phyloP scores from a whole-genome alignment of 2,329 filamentous ascomycete species.

The Trichoderma citrinoviride region DNA sequence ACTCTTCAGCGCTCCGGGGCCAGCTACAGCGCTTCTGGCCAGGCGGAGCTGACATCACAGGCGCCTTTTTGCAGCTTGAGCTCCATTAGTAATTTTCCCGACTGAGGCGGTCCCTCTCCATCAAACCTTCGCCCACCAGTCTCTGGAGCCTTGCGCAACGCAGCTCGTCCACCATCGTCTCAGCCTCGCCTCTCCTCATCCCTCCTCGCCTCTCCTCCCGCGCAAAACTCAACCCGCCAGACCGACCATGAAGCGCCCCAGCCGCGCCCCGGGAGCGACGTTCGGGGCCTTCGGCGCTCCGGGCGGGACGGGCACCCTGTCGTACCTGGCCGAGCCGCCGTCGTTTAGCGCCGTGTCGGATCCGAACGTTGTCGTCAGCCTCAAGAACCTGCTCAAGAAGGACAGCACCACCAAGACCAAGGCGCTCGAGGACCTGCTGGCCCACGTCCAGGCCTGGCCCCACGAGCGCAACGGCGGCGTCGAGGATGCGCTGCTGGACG shows the following conservation, averaged over 20 bases:
- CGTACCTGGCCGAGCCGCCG: slow-evolving; percentile 82
- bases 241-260: slow-evolving; percentile 31
- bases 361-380: slow-evolving; percentile 78
- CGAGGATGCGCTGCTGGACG: slow-evolving; percentile 80
- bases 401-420: slow-evolving; percentile 90
- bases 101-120: not conserved
- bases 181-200: not conserved
- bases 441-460: slow-evolving; percentile 56
- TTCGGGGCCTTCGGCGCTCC: slow-evolving; percentile 39
- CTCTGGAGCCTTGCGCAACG: not conserved
- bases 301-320: slow-evolving; percentile 56
- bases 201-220: not conserved
- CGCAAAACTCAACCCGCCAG: not conserved
- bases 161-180: not conserved
- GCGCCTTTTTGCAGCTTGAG: slow-evolving; percentile 1
- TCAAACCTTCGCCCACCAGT: not conserved
- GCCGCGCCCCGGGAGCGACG: slow-evolving; percentile 28
- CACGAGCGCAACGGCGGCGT: slow-evolving; percentile 58
- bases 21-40: not conserved
- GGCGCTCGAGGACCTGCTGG: slow-evolving; percentile 79
- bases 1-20: slow-evolving; percentile 10
- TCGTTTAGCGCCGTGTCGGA: slow-evolving; percentile 76
- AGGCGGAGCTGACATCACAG: slow-evolving; percentile 17
- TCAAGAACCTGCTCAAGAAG: slow-evolving; percentile 91
- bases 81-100: slow-evolving; percentile 12